These are phyloP conservation scores for Croton laevigatus DNA, from an alignment of 441 rosid species.

Conservation along the genomic window DNA sequence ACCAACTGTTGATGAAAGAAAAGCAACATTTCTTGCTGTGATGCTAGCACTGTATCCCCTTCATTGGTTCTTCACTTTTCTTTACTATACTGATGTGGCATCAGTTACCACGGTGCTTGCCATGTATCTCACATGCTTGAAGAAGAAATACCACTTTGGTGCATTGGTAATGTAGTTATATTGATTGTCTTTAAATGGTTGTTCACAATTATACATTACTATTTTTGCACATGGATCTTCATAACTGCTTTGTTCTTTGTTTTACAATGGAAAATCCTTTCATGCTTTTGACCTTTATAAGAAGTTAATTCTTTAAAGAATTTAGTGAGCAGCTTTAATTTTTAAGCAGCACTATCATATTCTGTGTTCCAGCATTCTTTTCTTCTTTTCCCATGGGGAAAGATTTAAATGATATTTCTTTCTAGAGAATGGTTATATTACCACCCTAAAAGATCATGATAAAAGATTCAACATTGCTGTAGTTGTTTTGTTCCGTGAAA, in stretches of 20 bases:
- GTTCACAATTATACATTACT: neutral
- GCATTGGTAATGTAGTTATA: slow-evolving; percentile 60
- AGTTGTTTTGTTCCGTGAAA: slow-evolving; percentile 3
- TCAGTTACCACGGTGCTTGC: slow-evolving; percentile 80
- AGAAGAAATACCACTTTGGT: slow-evolving; percentile 61
- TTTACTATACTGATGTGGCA: slow-evolving; percentile 94
- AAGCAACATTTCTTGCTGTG: slow-evolving; percentile 51
- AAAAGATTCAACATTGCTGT: slow-evolving; percentile 4
- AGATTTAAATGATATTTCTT: neutral
- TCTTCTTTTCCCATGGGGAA: neutral
- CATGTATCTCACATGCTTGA: slow-evolving; percentile 84
- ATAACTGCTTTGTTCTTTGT: neutral
- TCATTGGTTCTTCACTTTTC: slow-evolving; percentile 93
- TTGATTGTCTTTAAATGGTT: neutral
- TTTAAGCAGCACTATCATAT: neutral
- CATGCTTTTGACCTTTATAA: neutral
- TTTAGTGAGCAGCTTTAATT: neutral
- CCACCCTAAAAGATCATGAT: neutral
- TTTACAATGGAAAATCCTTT: neutral
- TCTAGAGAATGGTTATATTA: neutral
- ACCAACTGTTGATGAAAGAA: slow-evolving; percentile 56
- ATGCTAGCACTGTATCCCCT: slow-evolving; percentile 76
- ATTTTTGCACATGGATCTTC: slow-evolving; percentile 14
- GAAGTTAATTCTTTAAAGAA: neutral
- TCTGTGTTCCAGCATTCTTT: neutral